These are phyloP conservation scores for Leccinum uliginosum DNA, from an alignment of 768 basidiomycete species.

Conservation along the genomic window DNA sequence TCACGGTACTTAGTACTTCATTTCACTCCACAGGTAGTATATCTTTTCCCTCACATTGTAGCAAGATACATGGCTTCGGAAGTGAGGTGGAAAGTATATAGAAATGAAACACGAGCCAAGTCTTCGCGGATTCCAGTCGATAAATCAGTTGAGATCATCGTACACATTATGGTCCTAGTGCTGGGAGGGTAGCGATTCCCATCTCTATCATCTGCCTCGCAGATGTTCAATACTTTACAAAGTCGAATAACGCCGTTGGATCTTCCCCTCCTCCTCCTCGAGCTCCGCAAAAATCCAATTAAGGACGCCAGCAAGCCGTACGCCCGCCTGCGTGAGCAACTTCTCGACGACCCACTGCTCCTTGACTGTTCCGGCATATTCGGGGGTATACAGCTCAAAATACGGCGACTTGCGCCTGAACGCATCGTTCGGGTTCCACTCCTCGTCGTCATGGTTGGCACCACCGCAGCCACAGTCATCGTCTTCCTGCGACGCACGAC, in stretches of 20 bases:
- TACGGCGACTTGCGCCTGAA: conserved; percentile 19
- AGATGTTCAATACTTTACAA: background rate
- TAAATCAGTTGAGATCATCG: too few relatives aligned
- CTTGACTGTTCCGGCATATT: conserved; percentile 69
- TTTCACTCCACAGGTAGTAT: too few relatives aligned
- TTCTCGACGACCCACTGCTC: conserved; percentile 72
- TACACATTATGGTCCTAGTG: background rate
- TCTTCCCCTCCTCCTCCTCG: background rate
- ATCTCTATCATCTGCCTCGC: background rate
- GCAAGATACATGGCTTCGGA: too few relatives aligned
- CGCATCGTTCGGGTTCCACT: background rate
- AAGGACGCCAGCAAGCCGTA: conserved; percentile 78
- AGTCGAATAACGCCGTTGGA: background rate
- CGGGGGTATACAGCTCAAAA: conserved; percentile 76
- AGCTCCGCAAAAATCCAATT: conserved; percentile 60
- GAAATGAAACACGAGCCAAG: too few relatives aligned
- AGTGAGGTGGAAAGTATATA: too few relatives aligned
- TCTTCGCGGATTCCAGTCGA: too few relatives aligned
- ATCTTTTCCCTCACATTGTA: too few relatives aligned
- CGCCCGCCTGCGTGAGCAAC: conserved; percentile 76
- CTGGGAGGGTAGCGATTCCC: background rate
- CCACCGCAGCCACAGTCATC: background rate
- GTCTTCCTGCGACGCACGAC: conserved; percentile 1
- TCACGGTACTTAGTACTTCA: too few relatives aligned
- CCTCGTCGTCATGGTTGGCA: background rate